Percentiles rank a stretch among this genome's conserved stretches.
These are phyloP conservation scores for Stagonosporopsis vannaccii DNA, from an alignment of 2,329 filamentous ascomycete species.

Conservation along the genomic window DNA sequence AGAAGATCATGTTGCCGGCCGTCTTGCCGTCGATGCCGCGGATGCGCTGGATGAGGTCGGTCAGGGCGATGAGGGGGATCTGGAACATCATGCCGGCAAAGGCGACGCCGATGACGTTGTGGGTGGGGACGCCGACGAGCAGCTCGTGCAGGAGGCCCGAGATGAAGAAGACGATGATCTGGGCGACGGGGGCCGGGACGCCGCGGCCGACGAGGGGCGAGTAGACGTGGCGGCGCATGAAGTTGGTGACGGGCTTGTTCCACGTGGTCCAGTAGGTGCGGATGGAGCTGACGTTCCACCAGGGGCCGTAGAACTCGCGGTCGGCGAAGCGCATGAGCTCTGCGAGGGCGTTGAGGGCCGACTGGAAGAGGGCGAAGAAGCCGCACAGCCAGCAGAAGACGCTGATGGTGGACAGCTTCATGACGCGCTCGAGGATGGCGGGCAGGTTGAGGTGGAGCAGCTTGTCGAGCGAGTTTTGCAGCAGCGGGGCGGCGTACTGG, in stretches of 20 bases:
- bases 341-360: constrained; percentile 86
- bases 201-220: constrained; percentile 86
- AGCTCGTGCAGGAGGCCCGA: constrained; percentile 92
- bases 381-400: constrained; percentile 96
- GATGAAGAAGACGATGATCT: constrained; percentile 83
- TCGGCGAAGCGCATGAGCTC: constrained; percentile 92
- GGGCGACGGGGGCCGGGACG: constrained; percentile 74
- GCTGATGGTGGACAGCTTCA: constrained; percentile 95
- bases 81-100: constrained; percentile 95
- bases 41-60: constrained; percentile 79
- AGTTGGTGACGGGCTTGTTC: constrained; percentile 97
- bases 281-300: constrained; percentile 88
- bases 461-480: constrained; percentile 88
- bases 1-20: constrained; percentile 92
- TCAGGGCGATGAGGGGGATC: constrained; percentile 84
- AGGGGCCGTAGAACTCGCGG: constrained; percentile 93
- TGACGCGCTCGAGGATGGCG: constrained; percentile 84
- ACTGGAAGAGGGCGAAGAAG: constrained; percentile 97
- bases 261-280: constrained; percentile 93
- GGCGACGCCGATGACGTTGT: constrained; percentile 91
- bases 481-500: constrained; percentile 89
- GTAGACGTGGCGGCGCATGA: constrained; percentile 95
- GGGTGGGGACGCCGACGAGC: constrained; percentile 90
- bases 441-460: constrained; percentile 80
- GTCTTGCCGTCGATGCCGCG: constrained; percentile 77